A percentile compares a stretch with the other conserved stretches of the same genome.
Evolutionary conservation across 2,329 filamentous ascomycete genomes (phyloP).

Genomic region (Trichoderma endophyticum): DNA sequence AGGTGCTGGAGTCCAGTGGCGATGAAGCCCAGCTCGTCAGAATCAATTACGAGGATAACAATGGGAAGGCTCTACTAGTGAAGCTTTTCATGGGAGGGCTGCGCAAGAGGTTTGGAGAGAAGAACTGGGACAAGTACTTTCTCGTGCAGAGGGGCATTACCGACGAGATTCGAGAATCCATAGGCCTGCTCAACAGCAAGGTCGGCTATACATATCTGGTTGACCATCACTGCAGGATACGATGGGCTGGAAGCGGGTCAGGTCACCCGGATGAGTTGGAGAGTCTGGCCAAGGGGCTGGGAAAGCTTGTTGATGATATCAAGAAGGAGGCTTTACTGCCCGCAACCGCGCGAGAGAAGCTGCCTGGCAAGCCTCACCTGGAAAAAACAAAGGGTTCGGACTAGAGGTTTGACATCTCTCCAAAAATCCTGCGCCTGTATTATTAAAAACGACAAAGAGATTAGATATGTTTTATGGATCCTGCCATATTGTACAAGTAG

Average conservation of each 20-base stretch:
- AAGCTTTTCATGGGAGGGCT: conserved; percentile 54
- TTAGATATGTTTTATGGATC: conserved; percentile 14
- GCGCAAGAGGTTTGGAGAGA: conserved; percentile 46
- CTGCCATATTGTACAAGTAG: conserved; percentile 34
- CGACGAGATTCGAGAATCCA: conserved; percentile 59
- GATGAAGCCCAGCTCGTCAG: conserved; percentile 71
- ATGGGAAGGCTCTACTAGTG: conserved; percentile 60
- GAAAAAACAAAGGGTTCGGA: conserved; percentile 28
- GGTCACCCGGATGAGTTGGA: conserved; percentile 64
- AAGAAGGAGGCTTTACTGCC: conserved; percentile 37
- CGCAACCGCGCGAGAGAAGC: conserved; percentile 34
- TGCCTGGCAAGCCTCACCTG: conserved; percentile 31
- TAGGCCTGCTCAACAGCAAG: conserved; percentile 78
- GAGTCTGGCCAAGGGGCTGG: conserved; percentile 62
- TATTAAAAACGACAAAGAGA: conserved; percentile 16
- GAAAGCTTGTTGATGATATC: conserved; percentile 59
- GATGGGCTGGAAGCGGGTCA: conserved; percentile 84
- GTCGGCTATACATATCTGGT: conserved; percentile 93
- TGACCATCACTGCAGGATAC: conserved; percentile 81
- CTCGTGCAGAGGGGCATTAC: conserved; percentile 57
- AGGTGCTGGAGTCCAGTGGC: conserved; percentile 52
- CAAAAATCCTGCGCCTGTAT: conserved; percentile 20
- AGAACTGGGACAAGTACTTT: conserved; percentile 60
- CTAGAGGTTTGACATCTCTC: conserved; percentile 20
- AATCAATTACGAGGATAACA: conserved; percentile 84